Evolutionary conservation across 495 filamentous ascomycete species (phyloP), one percentile per base, ranked within the genome.

Genomic region (Pyrenula aspistea): DNA sequence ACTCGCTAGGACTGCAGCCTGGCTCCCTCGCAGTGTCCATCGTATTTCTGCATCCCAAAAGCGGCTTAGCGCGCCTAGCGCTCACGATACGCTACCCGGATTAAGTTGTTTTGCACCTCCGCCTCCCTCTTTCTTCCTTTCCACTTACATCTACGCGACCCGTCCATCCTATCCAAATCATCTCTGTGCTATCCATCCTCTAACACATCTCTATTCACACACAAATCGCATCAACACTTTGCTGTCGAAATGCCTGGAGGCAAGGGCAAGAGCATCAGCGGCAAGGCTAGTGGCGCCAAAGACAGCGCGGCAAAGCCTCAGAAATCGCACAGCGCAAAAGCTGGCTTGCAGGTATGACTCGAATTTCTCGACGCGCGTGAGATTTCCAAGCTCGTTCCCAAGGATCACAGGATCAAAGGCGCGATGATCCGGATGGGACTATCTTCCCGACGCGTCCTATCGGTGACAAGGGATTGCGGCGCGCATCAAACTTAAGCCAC

Each of bases 271-370:
- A 91, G 87, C 58, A 86, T 91, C 60, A 89, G 89, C 63, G 93
- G 94, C 65, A 97, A 98, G 85, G 93, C 87, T 56, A 88, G 88
- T 65, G 87, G 83, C 53, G 83, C 83, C 53, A 82, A 79, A 65
- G 81, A 82, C 74, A 78, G 70, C 70, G 77, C 79, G 65, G 78
- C 81, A 70, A 96, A 96, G 79, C 87, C 88, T 65, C 91, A 97
- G 73, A 92, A 96, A 76, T 96, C 91, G 66, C 93, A 98, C 78
- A 96, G 92, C 63, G 89, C 89, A 65, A 95, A 96, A 74, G 93
- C 93, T 72, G 93, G 93, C 72, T 81, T 98, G 66, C 93, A 98
- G 87, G 93, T 98, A 77, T 81, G 93, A 83, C 4, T 4, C 31
- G 31, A 42, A 8, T 15, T 42, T 42, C 31, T 42, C 31, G 15